Conservation (phyloP, 1,284 basidiomycete species). For the Leccinum subrobustum region DNA sequence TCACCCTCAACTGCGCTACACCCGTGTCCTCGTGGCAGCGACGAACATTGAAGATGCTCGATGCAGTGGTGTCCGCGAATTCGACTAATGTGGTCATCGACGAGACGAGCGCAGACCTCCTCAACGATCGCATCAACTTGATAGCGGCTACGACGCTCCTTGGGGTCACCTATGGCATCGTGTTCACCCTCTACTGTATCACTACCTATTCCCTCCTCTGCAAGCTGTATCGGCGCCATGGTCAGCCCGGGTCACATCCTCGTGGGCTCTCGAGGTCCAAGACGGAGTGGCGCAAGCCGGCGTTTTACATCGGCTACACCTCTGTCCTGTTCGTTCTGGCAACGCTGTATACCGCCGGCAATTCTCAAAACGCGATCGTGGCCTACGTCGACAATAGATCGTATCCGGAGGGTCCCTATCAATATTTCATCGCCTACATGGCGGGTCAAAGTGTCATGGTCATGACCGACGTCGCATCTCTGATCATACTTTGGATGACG, state of each 20-base stretch:
- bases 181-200: conserved; percentile 23
- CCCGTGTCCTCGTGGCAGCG: conserved; percentile 3
- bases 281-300: conserved; percentile 16
- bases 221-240: conserved; percentile 14
- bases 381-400: conserved; percentile 37
- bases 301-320: conserved; percentile 30
- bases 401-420: conserved; percentile 33
- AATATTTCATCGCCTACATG: conserved; percentile 26
- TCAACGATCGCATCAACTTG: conserved; percentile 25
- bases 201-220: conserved; percentile 21
- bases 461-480: conserved; percentile 22
- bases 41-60: conserved; percentile 6
- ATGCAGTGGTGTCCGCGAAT: conserved; percentile 9
- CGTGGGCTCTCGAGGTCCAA: conserved; percentile 1
- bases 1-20: not conserved
- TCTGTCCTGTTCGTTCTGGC: conserved; percentile 31
- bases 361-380: conserved; percentile 26
- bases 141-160: conserved; percentile 28
- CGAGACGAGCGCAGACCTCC: conserved; percentile 9
- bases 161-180: conserved; percentile 25
- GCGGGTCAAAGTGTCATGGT: conserved; percentile 24
- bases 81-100: not conserved
- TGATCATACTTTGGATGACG: conserved; percentile 34
- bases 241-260: conserved; percentile 10
- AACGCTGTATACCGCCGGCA: conserved; percentile 31